Evolutionary conservation across 306 rosid species (phyloP).

Genomic region (Lotus japonicus): DNA sequence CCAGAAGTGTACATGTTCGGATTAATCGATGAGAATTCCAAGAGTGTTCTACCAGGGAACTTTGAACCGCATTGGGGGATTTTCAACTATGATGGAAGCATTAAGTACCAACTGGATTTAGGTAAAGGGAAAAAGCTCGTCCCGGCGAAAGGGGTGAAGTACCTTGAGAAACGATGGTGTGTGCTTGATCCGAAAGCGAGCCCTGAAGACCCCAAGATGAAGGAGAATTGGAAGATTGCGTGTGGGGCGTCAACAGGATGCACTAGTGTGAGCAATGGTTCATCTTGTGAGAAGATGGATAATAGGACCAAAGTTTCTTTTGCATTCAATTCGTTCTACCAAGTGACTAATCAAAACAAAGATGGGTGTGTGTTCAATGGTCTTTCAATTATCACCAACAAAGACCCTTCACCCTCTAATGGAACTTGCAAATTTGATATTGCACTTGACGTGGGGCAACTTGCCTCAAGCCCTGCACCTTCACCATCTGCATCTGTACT

Average conservation of each 20-base stretch:
- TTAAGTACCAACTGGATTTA: conserved; percentile 36
- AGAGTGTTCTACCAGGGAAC: conserved; percentile 50
- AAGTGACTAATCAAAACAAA: neutral
- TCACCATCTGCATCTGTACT: neutral
- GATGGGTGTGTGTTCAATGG: neutral
- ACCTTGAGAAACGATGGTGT: conserved; percentile 47
- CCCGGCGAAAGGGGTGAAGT: conserved; percentile 49
- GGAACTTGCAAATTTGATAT: neutral
- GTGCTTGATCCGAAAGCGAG: conserved; percentile 43
- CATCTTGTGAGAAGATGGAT: neutral
- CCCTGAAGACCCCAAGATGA: conserved; percentile 36
- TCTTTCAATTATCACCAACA: neutral
- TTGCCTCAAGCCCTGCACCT: neutral
- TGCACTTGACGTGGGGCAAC: neutral
- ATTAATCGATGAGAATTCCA: conserved; percentile 52
- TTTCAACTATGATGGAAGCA: conserved; percentile 51
- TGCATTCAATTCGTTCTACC: conserved; percentile 5
- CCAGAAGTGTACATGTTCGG: conserved; percentile 49
- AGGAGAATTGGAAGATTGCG: conserved; percentile 28
- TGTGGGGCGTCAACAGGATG: conserved; percentile 53
- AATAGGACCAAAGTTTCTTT: conserved; percentile 2
- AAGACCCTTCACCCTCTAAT: neutral
- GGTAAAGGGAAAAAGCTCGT: conserved; percentile 22
- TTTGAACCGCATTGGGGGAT: conserved; percentile 75
- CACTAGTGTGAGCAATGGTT: conserved; percentile 26